A percentile compares a stretch with the other conserved stretches of the same genome.
These are phyloP conservation scores for Penicillium riverlandense DNA, from an alignment of 495 filamentous ascomycete species.

Conservation along the genomic window DNA sequence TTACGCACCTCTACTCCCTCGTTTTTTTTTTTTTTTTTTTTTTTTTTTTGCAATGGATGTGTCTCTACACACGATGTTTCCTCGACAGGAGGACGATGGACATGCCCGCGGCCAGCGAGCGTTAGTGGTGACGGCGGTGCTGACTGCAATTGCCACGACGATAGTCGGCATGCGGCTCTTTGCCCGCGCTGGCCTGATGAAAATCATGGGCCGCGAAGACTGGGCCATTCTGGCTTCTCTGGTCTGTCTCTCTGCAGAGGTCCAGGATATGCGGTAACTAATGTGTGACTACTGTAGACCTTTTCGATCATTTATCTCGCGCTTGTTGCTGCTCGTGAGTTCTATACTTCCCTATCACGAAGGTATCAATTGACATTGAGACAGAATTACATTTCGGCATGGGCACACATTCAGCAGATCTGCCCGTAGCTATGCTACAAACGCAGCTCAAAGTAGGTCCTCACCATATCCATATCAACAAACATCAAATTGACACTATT, in stretches of 20 bases:
- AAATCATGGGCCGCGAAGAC: slow-evolving; percentile 30
- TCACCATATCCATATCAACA: background rate
- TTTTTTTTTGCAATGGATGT: slow-evolving; percentile 12
- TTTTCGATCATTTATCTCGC: slow-evolving; percentile 27
- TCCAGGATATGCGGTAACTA: background rate
- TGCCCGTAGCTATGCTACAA: slow-evolving; percentile 13
- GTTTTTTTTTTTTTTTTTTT: slow-evolving; percentile 9
- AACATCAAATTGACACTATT: background rate
- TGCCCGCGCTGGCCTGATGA: slow-evolving; percentile 28
- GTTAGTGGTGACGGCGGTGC: slow-evolving; percentile 28
- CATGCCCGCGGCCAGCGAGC: slow-evolving; percentile 22
- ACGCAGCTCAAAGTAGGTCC: slow-evolving; percentile 25
- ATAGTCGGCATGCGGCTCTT: slow-evolving; percentile 28
- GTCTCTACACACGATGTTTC: slow-evolving; percentile 8
- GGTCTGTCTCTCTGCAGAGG: slow-evolving; percentile 5
- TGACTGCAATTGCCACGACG: slow-evolving; percentile 20
- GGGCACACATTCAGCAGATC: slow-evolving; percentile 13
- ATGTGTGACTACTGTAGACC: background rate
- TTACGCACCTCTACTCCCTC: slow-evolving; percentile 4
- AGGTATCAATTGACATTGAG: background rate
- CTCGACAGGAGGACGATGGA: slow-evolving; percentile 12
- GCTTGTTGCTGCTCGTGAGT: slow-evolving; percentile 28
- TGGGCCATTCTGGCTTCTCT: slow-evolving; percentile 26
- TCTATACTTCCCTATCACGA: background rate
- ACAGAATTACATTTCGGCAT: slow-evolving; percentile 28